phyloP scores from a whole-genome alignment of 2,329 filamentous ascomycete species.

The Cryphonectria nitschkei region DNA sequence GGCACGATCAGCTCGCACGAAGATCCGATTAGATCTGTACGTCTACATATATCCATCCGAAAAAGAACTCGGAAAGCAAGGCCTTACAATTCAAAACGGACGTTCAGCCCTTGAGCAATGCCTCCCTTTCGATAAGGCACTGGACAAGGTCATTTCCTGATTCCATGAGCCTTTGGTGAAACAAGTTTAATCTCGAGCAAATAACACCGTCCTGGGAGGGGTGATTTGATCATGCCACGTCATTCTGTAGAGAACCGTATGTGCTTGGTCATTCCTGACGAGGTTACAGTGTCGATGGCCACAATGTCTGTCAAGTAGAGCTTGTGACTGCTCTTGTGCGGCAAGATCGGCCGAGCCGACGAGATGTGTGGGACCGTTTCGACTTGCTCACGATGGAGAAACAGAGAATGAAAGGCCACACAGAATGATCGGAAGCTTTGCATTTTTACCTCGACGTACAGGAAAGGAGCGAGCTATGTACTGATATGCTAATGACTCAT shows the following conservation, averaged over 20 bases:
- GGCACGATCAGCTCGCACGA: not conserved
- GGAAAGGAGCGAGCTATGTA: not conserved
- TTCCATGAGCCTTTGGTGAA: not conserved
- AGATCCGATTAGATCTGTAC: not conserved
- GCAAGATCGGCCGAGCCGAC: not conserved
- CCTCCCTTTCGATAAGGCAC: no score
- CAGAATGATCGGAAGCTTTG: not conserved
- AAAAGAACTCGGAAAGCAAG: not conserved
- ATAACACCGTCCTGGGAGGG: no score
- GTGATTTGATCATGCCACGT: not conserved
- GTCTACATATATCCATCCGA: not conserved
- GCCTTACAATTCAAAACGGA: not conserved
- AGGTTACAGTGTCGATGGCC: not conserved
- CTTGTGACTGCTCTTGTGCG: not conserved
- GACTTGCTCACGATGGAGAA: not conserved
- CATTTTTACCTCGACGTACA: not conserved
- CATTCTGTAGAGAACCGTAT: not conserved
- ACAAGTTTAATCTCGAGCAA: not conserved
- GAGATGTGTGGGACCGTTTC: not conserved
- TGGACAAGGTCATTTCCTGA: not conserved
- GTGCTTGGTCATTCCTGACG: not conserved
- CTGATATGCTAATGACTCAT: not conserved
- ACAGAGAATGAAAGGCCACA: not conserved
- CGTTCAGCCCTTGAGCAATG: not conserved
- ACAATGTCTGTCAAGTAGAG: not conserved